Evolutionary conservation across 2,329 filamentous ascomycete species (phyloP), one percentile per base, ranked within the genome.

Genomic region (Microsporum ferrugineum): DNA sequence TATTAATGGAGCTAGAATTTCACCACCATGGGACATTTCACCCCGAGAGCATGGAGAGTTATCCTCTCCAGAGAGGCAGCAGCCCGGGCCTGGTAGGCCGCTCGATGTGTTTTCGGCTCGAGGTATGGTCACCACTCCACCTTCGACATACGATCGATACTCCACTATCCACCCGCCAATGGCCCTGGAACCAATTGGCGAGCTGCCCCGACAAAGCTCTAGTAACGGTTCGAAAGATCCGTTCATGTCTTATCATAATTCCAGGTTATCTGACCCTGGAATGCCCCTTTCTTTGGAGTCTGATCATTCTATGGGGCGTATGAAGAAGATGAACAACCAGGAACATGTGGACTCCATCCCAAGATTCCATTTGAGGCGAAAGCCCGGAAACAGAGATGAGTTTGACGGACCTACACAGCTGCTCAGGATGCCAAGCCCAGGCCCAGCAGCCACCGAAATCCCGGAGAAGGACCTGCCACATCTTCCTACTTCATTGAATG

Each of bases 391-490:
- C 76, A 82, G 89, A 63, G 89, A 95, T 78, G 89, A 94, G 74
- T 95, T 95, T 74, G 89, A 94, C 74, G 89, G 89, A 2, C 89
- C 89, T 6, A 88, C 91, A 67, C 89, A 95, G 72, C 86, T 91
- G 66, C 79, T 95, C 65, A 85, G 88, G 65, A 83, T 85, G 53
- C 89, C 88, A 43, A 80, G 86, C 27, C 80, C 85, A 61, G 84
- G 86, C 27, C 80, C 85, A 60, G 84, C 86, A 65, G 85, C 87
- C 68, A 81, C 90, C 66, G 86, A 88, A 64, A 82, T 86, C 73
- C 87, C 90, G 75, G 88, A 91, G 72, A 83, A 87, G 66, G 88
- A 92, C 70, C 80, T 95, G 58, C 89, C 89, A 23, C 86, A 88
- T 72, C 83, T 94, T 36, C 89, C 89, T 55, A 91, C 88, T 68